phyloP scores from a whole-genome alignment of 1,284 basidiomycete genomes.

The Pyrrhoderma noxium region DNA sequence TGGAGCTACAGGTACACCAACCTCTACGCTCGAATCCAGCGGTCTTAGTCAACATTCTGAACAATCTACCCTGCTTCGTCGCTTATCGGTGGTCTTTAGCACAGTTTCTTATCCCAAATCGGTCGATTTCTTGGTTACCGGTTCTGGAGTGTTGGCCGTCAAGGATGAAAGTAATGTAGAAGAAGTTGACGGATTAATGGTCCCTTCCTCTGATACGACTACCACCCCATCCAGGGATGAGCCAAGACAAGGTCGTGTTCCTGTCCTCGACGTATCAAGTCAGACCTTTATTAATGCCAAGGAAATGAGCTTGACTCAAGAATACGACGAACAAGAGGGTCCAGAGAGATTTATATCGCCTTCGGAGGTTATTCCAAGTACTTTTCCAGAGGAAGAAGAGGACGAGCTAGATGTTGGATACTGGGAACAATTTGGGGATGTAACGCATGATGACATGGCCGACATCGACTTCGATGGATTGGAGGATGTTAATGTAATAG shows the following conservation, averaged over 20 bases:
- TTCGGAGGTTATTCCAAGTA: slow-evolving; percentile 10
- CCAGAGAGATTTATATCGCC: not conserved
- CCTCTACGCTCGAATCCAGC: slow-evolving; percentile 22
- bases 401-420: slow-evolving; percentile 21
- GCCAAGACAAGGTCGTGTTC: no score
- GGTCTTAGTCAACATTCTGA: no score
- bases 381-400: slow-evolving; percentile 6
- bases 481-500: slow-evolving; percentile 7
- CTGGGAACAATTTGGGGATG: slow-evolving; percentile 22
- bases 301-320: no score
- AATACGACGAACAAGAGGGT: no score
- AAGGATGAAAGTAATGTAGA: slow-evolving; percentile 8
- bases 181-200: no score
- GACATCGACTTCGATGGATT: slow-evolving; percentile 18
- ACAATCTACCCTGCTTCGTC: slow-evolving; percentile 45
- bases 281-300: slow-evolving; percentile 5
- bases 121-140: slow-evolving; percentile 67
- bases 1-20: not conserved
- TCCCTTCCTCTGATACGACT: no score
- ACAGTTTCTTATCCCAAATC: slow-evolving; percentile 49
- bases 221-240: no score
- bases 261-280: not conserved
- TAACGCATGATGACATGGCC: slow-evolving; percentile 18
- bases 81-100: slow-evolving; percentile 70
- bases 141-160: slow-evolving; percentile 43